Evolutionary conservation across 306 rosid genomes (phyloP), one percentile per base, ranked within the genome.

Genomic region (Corylus avellana): DNA sequence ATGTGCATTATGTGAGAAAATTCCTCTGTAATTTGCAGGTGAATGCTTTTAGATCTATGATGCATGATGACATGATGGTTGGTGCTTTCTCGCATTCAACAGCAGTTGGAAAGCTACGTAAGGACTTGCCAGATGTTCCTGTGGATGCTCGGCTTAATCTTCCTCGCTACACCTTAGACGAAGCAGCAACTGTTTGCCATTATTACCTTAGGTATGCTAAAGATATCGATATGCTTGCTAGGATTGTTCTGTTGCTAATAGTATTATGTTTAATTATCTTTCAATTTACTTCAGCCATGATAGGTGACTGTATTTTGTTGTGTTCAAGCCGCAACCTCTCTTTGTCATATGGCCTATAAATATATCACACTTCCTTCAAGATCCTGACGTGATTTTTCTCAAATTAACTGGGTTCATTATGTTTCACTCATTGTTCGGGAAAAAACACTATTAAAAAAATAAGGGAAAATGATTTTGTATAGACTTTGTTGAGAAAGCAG

Each of bases 21-120:
- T 66, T 78, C 54, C 47, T 58, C 53, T 49, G 25, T 77, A 46
- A 80, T 62, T 86, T 80, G 88, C 91, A 95, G 99, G 99, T 95
- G 81, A 95, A 91, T 29, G 92, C 99, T 77, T 95, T 95, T 89
- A 86, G 99, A 87, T 82, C 96, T 72, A 93, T 95, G 99, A 82
- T 46, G 87, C 91, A 95, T 72, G 76, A 93, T 81, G 96, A 89
- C 81, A 91, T 95, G 98, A 92, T 95, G 98, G 97, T 93, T 62
- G 99, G 99, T 49, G 99, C 96, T 13, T 92, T 95, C 85, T 93
- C 97, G 79, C 99, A 93, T 83, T 95, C 99, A 57, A 95, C 99
- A 20, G 98, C 98, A 1, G 96, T 95, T 71, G 99, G 99, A 77
- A 95, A 95, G 89, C 89, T 95, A 80, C 91, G 98, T 10, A 79